Base-by-base conservation (phyloP, 192 early-diverging fungal genomes). In the Umbelopsis ramanniana region DNA sequence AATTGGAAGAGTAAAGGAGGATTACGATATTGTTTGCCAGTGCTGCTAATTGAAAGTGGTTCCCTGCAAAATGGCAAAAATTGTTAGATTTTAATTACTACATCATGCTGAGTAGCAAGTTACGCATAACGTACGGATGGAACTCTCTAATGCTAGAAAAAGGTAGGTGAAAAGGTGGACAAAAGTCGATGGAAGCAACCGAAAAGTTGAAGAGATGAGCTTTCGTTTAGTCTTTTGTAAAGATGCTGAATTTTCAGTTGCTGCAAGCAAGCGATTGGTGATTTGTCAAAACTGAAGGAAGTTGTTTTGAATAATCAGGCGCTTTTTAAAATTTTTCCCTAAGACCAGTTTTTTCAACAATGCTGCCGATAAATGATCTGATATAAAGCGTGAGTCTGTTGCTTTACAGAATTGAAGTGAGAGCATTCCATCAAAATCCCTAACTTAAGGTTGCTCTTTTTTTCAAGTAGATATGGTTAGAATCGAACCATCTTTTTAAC, bases 1-100 rank as follows among this genome's bases (percentile, higher is more conserved):
- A 72, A 70, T 70, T 77, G 48, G 79, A 81, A 48, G 79, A 73
- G 50, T 72, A 81, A 72, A 81, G 79, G 68, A 76, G 69, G 48
- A 81, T 81, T 33, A 81, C 71, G 43, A 68, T 66, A 46, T 52
- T 70, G 46, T 81, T 76, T 66, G 76, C 79, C 79, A 81, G 79
- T 79, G 77, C 77, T 79, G 69, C 71, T 74, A 67, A 63, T 50
- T 63, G 57, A 37, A 19, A 19, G 26, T 35, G 57, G 57, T 63
- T 63, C 57, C 57, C 57, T 63, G n/a, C 26, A 63, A 26, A 19
- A 19, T 63, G 21, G 11, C 3, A n/a, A 63, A 19, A 19, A 2
- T 35, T 12, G 26, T 38, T 14, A 35, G 57, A 15, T 0, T 4
- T 43, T 43, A 43, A 7, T 43, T 12, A 1, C 11, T 7, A 11